phyloP scores from a whole-genome alignment of 2,329 filamentous ascomycete species.

The Fusarium subglutinans region DNA sequence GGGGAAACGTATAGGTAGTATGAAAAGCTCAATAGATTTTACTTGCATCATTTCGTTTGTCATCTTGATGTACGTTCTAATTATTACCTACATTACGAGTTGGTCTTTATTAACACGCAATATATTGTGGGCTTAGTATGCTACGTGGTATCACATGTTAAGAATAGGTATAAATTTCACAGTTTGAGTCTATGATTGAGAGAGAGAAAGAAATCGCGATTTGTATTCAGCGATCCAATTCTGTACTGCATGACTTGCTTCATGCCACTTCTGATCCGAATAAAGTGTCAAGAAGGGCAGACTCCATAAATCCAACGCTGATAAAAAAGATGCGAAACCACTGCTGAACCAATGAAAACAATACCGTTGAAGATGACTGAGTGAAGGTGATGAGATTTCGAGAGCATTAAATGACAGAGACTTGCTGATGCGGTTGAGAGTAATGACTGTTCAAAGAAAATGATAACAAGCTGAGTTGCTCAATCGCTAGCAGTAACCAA shows the following conservation, averaged over 20 bases:
- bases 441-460: background rate
- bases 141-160: too few relatives aligned
- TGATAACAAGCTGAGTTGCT: background rate
- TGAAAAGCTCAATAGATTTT: background rate
- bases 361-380: background rate
- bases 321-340: background rate
- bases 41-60: background rate
- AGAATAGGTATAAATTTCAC: rapidly evolving
- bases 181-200: background rate
- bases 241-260: background rate
- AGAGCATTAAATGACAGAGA: background rate
- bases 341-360: background rate
- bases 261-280: background rate
- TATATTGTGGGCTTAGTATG: too few relatives aligned
- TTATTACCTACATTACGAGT: too few relatives aligned
- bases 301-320: background rate
- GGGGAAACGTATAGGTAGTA: background rate
- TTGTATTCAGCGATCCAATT: too few relatives aligned
- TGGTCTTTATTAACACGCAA: too few relatives aligned
- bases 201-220: background rate
- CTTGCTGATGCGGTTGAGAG: background rate
- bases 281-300: background rate
- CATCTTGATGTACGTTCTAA: background rate
- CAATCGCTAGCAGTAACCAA: background rate
- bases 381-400: background rate